phyloP scores from a whole-genome alignment of 306 rosid species.

The Lathyrus oleraceus region DNA sequence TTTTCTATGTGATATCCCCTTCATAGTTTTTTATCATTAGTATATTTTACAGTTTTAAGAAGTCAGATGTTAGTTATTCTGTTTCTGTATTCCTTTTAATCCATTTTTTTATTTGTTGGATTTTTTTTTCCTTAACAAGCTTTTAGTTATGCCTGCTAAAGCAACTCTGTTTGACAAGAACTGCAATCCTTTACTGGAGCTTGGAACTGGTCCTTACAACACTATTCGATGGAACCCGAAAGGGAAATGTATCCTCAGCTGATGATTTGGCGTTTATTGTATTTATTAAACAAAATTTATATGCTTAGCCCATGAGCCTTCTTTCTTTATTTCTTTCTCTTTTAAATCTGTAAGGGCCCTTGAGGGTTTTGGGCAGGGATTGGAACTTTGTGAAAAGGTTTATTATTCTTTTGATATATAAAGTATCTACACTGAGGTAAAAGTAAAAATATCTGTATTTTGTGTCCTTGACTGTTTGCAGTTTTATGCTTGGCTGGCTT shows the following conservation, averaged over 20 bases:
- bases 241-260: conserved; percentile 80
- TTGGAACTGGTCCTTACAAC: conserved; percentile 92
- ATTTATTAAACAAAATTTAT: conserved; percentile 11
- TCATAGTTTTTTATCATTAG: conserved; percentile 24
- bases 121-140: conserved; percentile 55
- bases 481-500: conserved; percentile 95
- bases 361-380: conserved; percentile 13
- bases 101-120: conserved; percentile 22
- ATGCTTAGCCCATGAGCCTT: background rate
- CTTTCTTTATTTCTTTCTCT: conserved; percentile 12
- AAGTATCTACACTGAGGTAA: conserved; percentile 9
- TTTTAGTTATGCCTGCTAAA: conserved; percentile 85
- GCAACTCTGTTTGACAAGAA: conserved; percentile 93
- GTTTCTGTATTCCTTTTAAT: conserved; percentile 14
- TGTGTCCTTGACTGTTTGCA: conserved; percentile 64
- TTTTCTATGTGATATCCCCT: conserved; percentile 35
- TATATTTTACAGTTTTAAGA: conserved; percentile 4
- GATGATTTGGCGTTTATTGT: conserved; percentile 31
- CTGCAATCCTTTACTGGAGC: conserved; percentile 91
- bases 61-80: conserved; percentile 20
- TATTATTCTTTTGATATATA: conserved; percentile 21
- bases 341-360: background rate
- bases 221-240: conserved; percentile 92
- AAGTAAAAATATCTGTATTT: conserved; percentile 15
- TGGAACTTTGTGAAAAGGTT: conserved; percentile 10